Conservation (phyloP, 2,329 filamentous ascomycete genomes). For the Scytalidium sp. region DNA sequence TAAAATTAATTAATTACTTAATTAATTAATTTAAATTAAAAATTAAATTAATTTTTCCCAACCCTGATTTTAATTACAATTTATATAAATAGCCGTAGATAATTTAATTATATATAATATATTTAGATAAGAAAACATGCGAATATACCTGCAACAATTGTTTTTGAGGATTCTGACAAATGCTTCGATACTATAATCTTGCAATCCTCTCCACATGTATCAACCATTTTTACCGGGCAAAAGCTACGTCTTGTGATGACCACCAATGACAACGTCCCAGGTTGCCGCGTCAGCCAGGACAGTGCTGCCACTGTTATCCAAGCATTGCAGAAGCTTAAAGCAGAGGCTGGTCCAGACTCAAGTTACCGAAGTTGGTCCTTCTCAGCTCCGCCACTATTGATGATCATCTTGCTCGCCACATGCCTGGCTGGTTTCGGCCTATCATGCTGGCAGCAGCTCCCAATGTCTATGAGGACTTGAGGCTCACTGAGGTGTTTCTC, state of each 20-base stretch:
- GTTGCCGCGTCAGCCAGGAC: slow-evolving; percentile 35
- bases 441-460: slow-evolving; percentile 30
- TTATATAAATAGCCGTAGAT: too few species aligned
- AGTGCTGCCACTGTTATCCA: slow-evolving; percentile 31
- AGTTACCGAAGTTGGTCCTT: slow-evolving; percentile 37
- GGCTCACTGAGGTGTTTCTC: slow-evolving; percentile 31
- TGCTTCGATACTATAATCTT: background rate
- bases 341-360: background rate
- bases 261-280: slow-evolving; percentile 42
- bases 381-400: slow-evolving; percentile 42
- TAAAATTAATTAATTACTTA: too few species aligned
- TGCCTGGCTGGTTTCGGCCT: slow-evolving; percentile 24
- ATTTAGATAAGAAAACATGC: background rate
- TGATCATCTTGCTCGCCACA: slow-evolving; percentile 28
- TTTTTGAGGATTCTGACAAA: background rate
- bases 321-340: slow-evolving; percentile 29
- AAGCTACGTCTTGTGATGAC: slow-evolving; percentile 26
- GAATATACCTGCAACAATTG: background rate
- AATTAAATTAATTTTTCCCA: too few species aligned
- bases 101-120: slow-evolving; percentile 26
- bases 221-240: slow-evolving; percentile 2
- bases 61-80: too few species aligned
- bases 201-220: background rate
- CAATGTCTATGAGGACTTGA: slow-evolving; percentile 37
- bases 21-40: too few species aligned